These are phyloP conservation scores for Penicillium psychrofluorescens DNA, from an alignment of 495 filamentous ascomycete genomes.

Conservation along the genomic window DNA sequence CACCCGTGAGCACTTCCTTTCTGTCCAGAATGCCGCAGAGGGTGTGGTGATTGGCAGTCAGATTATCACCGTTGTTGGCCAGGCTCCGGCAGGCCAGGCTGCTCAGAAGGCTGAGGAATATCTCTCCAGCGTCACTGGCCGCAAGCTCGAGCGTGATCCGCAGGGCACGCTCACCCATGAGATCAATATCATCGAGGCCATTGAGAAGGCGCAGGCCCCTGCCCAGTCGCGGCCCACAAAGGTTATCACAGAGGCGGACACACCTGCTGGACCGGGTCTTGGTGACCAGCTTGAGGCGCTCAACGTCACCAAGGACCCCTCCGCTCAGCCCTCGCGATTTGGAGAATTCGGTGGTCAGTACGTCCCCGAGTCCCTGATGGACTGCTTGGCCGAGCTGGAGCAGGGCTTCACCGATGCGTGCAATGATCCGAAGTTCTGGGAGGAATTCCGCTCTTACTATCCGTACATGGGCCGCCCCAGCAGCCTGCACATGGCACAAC, in stretches of 20 bases:
- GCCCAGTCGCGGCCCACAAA: constrained; percentile 31
- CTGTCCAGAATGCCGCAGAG: constrained; percentile 65
- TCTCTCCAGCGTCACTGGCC: constrained; percentile 72
- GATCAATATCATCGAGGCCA: constrained; percentile 49
- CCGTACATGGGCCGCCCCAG: constrained; percentile 95
- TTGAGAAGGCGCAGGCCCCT: constrained; percentile 44
- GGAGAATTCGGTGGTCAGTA: constrained; percentile 99
- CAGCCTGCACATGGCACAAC: constrained; percentile 79
- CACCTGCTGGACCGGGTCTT: constrained; percentile 51
- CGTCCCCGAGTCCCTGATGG: constrained; percentile 96
- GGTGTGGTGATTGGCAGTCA: constrained; percentile 86
- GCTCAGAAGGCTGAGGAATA: constrained; percentile 78
- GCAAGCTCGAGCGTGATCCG: constrained; percentile 33
- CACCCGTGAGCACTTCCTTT: constrained; percentile 78
- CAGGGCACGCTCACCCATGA: constrained; percentile 24
- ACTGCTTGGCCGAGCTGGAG: constrained; percentile 87
- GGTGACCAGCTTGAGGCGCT: constrained; percentile 68
- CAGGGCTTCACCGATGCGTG: constrained; percentile 80
- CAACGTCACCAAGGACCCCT: constrained; percentile 46
- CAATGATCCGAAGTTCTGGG: constrained; percentile 89
- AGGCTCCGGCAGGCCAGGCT: constrained; percentile 52
- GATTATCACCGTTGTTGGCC: constrained; percentile 61
- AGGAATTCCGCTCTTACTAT: constrained; percentile 94
- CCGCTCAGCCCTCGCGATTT: constrained; percentile 71
- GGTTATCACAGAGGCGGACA: constrained; percentile 55